Evolutionary conservation across 371 early-diverging fungal species (phyloP).

Genomic region (Batkoa obscura): DNA sequence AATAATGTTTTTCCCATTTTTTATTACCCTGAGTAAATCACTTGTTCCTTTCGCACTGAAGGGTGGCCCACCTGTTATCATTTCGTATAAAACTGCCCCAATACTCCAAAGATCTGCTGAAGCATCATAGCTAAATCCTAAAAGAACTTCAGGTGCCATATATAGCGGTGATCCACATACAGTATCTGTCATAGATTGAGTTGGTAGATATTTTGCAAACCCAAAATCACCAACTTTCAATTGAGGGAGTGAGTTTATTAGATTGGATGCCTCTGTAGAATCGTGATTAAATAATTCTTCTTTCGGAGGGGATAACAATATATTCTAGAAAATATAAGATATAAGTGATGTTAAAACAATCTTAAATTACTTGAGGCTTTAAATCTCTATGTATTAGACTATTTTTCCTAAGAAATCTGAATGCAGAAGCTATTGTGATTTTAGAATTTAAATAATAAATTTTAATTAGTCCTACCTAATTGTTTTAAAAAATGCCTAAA

Average conservation of each 20-base stretch:
- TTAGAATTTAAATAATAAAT: neutral
- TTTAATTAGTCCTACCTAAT: conserved; percentile 28
- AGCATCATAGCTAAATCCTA: conserved; percentile 80
- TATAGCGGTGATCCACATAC: conserved; percentile 90
- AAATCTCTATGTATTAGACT: conserved; percentile 91
- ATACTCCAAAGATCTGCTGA: conserved; percentile 94
- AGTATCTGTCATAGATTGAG: conserved; percentile 73
- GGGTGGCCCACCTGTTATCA: conserved; percentile 75
- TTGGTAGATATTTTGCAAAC: conserved; percentile 73
- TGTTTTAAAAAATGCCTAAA: conserved; percentile 69
- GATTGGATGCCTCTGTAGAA: conserved; percentile 12
- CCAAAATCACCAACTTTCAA: conserved; percentile 94
- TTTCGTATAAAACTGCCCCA: conserved; percentile 87
- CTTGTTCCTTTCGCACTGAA: conserved; percentile 85
- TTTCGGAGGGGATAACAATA: conserved; percentile 41
- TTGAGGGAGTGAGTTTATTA: conserved; percentile 28
- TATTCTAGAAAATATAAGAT: conserved; percentile 40
- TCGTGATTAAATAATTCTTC: no score
- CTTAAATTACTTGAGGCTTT: conserved; percentile 64
- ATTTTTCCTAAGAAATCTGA: conserved; percentile 63
- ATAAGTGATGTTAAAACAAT: neutral
- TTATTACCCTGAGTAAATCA: conserved; percentile 71
- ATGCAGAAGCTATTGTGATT: conserved; percentile 25
- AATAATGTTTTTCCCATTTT: conserved; percentile 56
- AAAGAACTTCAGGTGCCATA: conserved; percentile 93